Evolutionary conservation across 352 stramenopile genomes (phyloP), one percentile per base, ranked within the genome.

Genomic region (Phytophthora pluvialis): DNA sequence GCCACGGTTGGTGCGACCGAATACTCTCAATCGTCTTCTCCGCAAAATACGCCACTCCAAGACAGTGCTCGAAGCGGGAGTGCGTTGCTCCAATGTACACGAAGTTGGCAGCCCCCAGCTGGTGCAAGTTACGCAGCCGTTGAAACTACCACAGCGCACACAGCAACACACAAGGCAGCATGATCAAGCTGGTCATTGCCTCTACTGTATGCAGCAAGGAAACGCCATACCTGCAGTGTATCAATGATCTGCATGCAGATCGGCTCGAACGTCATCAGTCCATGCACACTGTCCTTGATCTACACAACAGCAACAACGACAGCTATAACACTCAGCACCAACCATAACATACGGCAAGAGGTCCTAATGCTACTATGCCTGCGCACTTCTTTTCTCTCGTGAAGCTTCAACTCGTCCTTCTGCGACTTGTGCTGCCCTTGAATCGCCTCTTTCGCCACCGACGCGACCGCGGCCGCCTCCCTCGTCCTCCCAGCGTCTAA

Each of bases 41-140:
- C 3, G 96, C 96, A 4, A 99, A 81, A 65, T 98, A 84, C 5
- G 94, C 94, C n/a, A 99, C 96, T 12, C 97, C 97, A 32, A 99
- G 72, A 13, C 83, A 98, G 43, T 94, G 86, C 68, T 93, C 86
- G 43, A 94, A 94, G 4, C 86, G 75, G 9, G 82, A 86, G 51
- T 94, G 86, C 3, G 86, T 93, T 38, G 81, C 86, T 28, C 82
- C 83, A 45, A 92, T 90, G 55, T 94, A 99, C 4, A 98, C 92
- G 33, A 83, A 92, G 29, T 92, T 75, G 11, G 90, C 81, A 15
- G 87, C 88, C 3, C 97, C 97, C 26, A 99, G 83, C 74, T 99
- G 97, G 35, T 98, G 93, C 35, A 99, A 75, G 26, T 91, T 81
- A n/a, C 95, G 85, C 5, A 99, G 82, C 3, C 97, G 81, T 53